These are phyloP conservation scores for Cadophora gregata DNA, from an alignment of 2,329 filamentous ascomycete species.

Conservation along the genomic window DNA sequence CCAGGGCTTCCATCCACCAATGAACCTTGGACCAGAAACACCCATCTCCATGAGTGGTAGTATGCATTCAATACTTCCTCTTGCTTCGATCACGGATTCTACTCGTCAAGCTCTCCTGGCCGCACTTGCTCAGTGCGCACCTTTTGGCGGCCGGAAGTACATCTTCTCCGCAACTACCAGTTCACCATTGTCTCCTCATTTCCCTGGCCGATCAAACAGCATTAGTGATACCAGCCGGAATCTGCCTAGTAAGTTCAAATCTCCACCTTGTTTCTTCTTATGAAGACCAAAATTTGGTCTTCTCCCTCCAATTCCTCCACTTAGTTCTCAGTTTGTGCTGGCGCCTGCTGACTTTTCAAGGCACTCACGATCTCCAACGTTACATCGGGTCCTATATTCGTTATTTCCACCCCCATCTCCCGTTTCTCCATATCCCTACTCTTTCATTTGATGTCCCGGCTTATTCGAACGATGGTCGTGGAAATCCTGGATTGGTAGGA, in stretches of 20 bases:
- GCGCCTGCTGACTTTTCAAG: conserved; percentile 19
- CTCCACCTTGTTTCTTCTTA: not conserved
- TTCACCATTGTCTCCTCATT: conserved; percentile 60
- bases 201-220: conserved; percentile 56
- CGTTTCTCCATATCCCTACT: conserved; percentile 92
- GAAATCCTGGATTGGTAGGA: conserved; percentile 65
- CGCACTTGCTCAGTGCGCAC: conserved; percentile 61
- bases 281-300: not conserved
- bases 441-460: conserved; percentile 85
- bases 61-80: conserved; percentile 61
- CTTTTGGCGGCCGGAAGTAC: conserved; percentile 67
- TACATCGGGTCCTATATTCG: conserved; percentile 90
- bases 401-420: conserved; percentile 92
- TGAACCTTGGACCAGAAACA: conserved; percentile 75
- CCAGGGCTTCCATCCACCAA: conserved; percentile 68
- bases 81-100: conserved; percentile 69
- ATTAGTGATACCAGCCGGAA: conserved; percentile 57
- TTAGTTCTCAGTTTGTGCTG: not conserved
- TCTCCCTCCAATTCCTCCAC: not conserved
- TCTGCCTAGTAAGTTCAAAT: conserved; percentile 61
- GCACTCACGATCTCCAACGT: conserved; percentile 83
- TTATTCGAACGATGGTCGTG: conserved; percentile 66
- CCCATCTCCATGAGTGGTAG: conserved; percentile 71
- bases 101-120: conserved; percentile 66
- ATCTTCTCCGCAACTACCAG: conserved; percentile 59